Evolutionary conservation across 257 asterid genomes (phyloP).

Genomic region (Solanum clarkiae): DNA sequence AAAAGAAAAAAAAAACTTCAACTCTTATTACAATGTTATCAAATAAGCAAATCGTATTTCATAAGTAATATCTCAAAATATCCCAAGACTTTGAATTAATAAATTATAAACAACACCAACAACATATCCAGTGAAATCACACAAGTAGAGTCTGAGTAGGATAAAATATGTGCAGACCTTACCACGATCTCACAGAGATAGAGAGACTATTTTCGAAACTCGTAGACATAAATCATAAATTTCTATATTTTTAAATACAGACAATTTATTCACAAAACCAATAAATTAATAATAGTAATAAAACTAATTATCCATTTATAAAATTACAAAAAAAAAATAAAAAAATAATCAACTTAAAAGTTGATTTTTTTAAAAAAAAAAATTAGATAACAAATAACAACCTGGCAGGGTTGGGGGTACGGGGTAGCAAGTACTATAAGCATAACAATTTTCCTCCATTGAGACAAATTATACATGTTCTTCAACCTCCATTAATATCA

Average conservation of each 20-base stretch:
- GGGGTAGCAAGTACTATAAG: neutral
- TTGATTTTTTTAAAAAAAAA: neutral
- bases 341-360: neutral
- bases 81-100: neutral
- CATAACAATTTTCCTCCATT: neutral
- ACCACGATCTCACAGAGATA: no score
- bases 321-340: neutral
- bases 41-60: neutral
- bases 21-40: no score
- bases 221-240: no score
- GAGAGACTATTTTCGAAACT: no score
- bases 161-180: no score
- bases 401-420: neutral
- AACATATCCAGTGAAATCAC: no score
- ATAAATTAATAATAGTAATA: no score
- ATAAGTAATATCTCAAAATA: neutral
- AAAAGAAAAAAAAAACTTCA: no score
- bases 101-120: neutral
- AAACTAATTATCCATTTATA: neutral
- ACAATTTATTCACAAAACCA: no score
- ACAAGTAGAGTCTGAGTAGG: no score
- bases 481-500: neutral
- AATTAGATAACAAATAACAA: neutral
- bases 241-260: no score
- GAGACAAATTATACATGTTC: neutral